These are phyloP conservation scores for Fusarium chaquense DNA, from an alignment of 2,329 filamentous ascomycete genomes.

Conservation along the genomic window DNA sequence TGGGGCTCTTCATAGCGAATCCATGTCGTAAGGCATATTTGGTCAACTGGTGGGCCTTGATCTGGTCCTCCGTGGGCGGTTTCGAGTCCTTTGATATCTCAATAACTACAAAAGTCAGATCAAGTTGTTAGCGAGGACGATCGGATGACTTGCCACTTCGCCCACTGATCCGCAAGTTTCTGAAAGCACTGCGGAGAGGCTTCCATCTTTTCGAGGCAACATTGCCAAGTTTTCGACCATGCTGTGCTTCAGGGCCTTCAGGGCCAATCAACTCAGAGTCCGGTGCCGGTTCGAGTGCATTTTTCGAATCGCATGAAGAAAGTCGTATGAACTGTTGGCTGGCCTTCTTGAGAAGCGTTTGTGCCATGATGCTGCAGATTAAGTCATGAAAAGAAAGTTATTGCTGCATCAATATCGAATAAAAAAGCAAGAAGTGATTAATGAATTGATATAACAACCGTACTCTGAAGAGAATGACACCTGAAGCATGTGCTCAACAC, in stretches of 20 bases:
- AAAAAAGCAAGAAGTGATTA: constrained; percentile 2
- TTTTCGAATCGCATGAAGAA: constrained; percentile 31
- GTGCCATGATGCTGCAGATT: constrained; percentile 47
- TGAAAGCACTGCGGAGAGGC: constrained; percentile 52
- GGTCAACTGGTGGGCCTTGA: constrained; percentile 5
- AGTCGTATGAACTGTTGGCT: constrained; percentile 43
- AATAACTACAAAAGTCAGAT: constrained; percentile 40
- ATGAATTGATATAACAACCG: constrained; percentile 8
- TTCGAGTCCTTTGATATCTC: constrained; percentile 37
- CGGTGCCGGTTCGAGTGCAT: constrained; percentile 18
- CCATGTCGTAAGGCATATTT: constrained; percentile 3
- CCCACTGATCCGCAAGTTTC: constrained; percentile 50
- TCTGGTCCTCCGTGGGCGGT: neutral
- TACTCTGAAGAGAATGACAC: constrained; percentile 18
- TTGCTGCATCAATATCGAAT: constrained; percentile 22
- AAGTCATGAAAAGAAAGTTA: constrained; percentile 11
- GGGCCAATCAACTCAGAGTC: constrained; percentile 8
- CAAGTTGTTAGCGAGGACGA: neutral
- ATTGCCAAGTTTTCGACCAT: constrained; percentile 44
- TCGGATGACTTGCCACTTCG: constrained; percentile 39
- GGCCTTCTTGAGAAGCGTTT: constrained; percentile 45
- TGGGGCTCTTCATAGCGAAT: constrained; percentile 34
- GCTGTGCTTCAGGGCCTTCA: constrained; percentile 19
- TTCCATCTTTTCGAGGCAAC: constrained; percentile 52
- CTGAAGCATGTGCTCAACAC: neutral